Conservation (phyloP, 768 basidiomycete species). For the Boletellus ananiceps region DNA sequence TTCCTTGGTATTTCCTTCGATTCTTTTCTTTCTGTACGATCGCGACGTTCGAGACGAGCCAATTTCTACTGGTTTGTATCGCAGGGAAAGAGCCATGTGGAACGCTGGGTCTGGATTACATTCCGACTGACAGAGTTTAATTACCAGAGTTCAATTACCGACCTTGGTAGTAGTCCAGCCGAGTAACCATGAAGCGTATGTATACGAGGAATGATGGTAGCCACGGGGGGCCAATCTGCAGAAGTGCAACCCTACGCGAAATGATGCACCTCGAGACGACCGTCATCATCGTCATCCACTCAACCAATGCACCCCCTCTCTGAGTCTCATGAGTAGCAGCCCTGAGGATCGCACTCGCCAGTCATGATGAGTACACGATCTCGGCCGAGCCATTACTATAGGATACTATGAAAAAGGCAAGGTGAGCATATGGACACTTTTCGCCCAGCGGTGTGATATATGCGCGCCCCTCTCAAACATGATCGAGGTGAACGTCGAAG, state of each 20-base stretch:
- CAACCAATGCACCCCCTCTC: too few relatives aligned
- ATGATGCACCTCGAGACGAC: not conserved
- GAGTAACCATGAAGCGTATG: not conserved
- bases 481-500: conserved; percentile 4
- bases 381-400: not conserved
- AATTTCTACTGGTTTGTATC: not conserved
- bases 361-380: too few relatives aligned
- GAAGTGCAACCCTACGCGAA: not conserved
- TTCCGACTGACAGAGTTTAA: conserved; percentile 13
- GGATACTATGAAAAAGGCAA: conserved; percentile 6
- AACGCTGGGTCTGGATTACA: not conserved
- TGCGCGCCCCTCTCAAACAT: not conserved
- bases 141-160: conserved; percentile 18
- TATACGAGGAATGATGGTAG: conserved; percentile 15
- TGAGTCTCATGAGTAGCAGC: too few relatives aligned
- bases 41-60: conserved; percentile 5
- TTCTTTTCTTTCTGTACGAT: not conserved
- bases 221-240: not conserved
- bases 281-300: too few relatives aligned
- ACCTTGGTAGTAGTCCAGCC: conserved; percentile 2
- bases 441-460: too few relatives aligned
- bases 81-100: not conserved
- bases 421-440: not conserved
- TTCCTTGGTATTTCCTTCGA: not conserved
- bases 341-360: too few relatives aligned